Base-by-base conservation (phyloP, 129 eudicot species). In the Centella asiatica region DNA sequence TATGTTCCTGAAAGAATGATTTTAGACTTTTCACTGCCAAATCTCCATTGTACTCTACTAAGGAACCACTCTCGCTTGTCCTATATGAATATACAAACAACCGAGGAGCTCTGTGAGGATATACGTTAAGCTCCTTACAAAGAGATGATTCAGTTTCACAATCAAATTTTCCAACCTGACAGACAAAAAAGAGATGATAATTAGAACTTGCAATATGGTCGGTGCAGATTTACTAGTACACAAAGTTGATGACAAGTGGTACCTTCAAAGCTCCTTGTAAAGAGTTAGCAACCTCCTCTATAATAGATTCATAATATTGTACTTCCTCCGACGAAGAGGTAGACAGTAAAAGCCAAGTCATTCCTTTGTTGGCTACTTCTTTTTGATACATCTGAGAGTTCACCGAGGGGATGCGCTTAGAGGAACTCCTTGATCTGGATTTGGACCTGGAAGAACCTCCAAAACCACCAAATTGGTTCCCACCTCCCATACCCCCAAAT, bases 211-310 rank as follows among this genome's bases (percentile, higher is more conserved):
- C 11, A 7, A 48, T 56, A 32, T 17, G 17, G 20, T 36, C 11
- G 39, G 28, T 40, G 44, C 44, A 65, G 3, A 28, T 23, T 34
- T 11, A 28, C 22, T 27, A 25, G 46, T 34, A 34, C 1, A 15
- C 0, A 52, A 18, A 59, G 37, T 2, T 25, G 4, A 24, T 19
- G 19, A 59, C 24, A 23, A 34, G 22, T 26, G 59, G 14, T 69
- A 90, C 98, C 90, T 92, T 80, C 61, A 92, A 13, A n/a, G 83
- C 95, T 66, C 98, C 98, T 70, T 84, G 78, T 20, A 92, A 74
- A 33, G 95, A 73, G 74, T 70, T 68, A 29, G 66, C 76, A 79
- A 82, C 80, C 78, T 87, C 95, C 51, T 65, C 84, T 50, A 80
- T 19, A 50, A 76, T 61, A 40, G 86, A 80, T 70, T 87, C 95